These are phyloP conservation scores for Colletotrichum lupini DNA, from an alignment of 2,329 filamentous ascomycete genomes.

Conservation along the genomic window DNA sequence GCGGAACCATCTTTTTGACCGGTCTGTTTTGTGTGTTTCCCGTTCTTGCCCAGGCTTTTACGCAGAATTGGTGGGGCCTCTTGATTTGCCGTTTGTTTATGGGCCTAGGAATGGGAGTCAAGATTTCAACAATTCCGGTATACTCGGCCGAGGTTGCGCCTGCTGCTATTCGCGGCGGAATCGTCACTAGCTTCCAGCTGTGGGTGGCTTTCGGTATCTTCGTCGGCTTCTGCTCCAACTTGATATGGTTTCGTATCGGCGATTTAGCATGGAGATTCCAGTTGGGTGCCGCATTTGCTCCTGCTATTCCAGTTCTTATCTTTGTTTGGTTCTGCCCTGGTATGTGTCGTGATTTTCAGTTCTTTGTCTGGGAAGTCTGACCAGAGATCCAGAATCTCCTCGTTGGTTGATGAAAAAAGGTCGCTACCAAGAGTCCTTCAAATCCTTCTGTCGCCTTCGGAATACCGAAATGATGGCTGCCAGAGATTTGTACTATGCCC, in stretches of 20 bases:
- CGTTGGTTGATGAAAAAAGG: conserved; percentile 75
- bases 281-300: conserved; percentile 72
- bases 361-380: background rate
- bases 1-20: conserved; percentile 61
- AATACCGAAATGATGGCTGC: conserved; percentile 66
- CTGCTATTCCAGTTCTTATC: conserved; percentile 62
- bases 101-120: conserved; percentile 77
- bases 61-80: conserved; percentile 63
- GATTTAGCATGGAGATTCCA: conserved; percentile 67
- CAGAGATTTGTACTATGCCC: conserved; percentile 64
- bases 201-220: conserved; percentile 69
- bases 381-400: conserved; percentile 59
- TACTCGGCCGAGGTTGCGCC: conserved; percentile 80
- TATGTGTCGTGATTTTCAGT: background rate
- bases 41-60: conserved; percentile 63
- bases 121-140: conserved; percentile 74
- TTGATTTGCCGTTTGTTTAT: conserved; percentile 62
- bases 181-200: conserved; percentile 81
- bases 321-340: conserved; percentile 69
- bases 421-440: conserved; percentile 69
- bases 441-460: conserved; percentile 62
- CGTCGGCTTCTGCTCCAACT: conserved; percentile 67
- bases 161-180: conserved; percentile 74
- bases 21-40: conserved; percentile 66
- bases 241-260: conserved; percentile 63